Base-by-base conservation (phyloP, 2,329 filamentous ascomycete species). In the Scedosporium boydii region DNA sequence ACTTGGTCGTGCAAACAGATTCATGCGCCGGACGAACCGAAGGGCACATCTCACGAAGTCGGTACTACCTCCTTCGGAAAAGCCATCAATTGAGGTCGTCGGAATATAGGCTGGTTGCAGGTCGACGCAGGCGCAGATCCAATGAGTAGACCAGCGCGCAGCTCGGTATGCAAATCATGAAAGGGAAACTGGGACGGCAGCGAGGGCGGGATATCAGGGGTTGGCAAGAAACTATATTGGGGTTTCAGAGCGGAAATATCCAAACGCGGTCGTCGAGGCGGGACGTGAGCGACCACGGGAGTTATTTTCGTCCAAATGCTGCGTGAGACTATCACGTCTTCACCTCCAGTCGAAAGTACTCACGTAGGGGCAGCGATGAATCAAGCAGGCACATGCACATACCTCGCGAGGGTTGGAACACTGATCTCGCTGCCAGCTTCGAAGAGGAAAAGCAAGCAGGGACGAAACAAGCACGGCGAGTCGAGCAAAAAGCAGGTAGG, bases 1-100 rank as follows among this genome's bases (percentile, higher is more conserved):
- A 27, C 59, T 44, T 26, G 27, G 59, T 61, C 21, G 59, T 51
- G 59, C 59, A 61, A 46, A n/a, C 12, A 26, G 34, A 55, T 61
- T 56, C 18, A 61, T 61, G 59, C 59, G 48, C 23, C 59, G 27
- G 59, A 51, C 59, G 44, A 56, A 61, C 59, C 23, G 21, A 48
- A 23, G n/a, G n/a, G 26, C 27, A 23, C 53, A 29, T 61, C 59
- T 16, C 59, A 61, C 46, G 38, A 23, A 41, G 46, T 42, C 23
- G 59, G 59, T 61, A 21, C 59, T 38, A 60, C 59, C 59, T 51
- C 44, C 18, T 48, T 48, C 16, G 44, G n/a, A 48, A 21, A 21
- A 18, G 18, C n/a, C 34, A 38, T 38, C 34, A 38, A 14, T 38
- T 38, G 34, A 38, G 34, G 34, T 14, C 10, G 18, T 53, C 42